Base-by-base conservation (phyloP, 2,329 filamentous ascomycete species). In the Fusarium papillatum region DNA sequence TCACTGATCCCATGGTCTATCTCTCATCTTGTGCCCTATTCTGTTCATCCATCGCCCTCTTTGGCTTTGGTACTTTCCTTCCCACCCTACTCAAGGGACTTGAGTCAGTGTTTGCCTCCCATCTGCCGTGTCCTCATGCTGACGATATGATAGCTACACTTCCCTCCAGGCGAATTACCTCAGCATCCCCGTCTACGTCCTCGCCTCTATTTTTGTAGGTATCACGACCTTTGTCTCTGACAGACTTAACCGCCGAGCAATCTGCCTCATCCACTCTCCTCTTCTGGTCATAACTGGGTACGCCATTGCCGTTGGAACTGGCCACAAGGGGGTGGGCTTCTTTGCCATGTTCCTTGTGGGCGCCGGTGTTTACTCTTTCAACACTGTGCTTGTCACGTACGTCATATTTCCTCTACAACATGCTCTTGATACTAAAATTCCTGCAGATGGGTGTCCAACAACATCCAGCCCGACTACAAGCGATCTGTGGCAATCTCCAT, bases 401-500 rank as follows among this genome's bases (percentile, higher is more conserved):
- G 74, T 71, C 4, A 1, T 2, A 0, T 8, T 0, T 2, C 10
- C 17, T n/a, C 39, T 3, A 31, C 6, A 22, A 46, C 6, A 39
- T 7, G 22, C 6, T 34, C n/a, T 7, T 19, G 9, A 7, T 63
- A 31, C 64, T 70, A 16, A 79, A 85, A 39, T 85, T 7, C 84
- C 67, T 70, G 85, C 2, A 86, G 85, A 41, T 89, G 87, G 87
- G 76, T 88, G 7, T 87, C 86, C 24, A 87, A 86, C 53, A 89
- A 88, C 39, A 81, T 86, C 2, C 85, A 86, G 7, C 85, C 84
- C 2, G 87, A 89, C 53, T 88, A 87, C 77, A 84, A 87, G 31
- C 84, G 87, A 19, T 87, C 87, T 0, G 83, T 87, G 0, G 86
- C 84, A 5, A 84, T 89, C 14, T 60, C 87, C 86, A 78, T 87